Evolutionary conservation across 176 grass and related monocot species (phyloP).

Genomic region (Cymbopogon citratus): DNA sequence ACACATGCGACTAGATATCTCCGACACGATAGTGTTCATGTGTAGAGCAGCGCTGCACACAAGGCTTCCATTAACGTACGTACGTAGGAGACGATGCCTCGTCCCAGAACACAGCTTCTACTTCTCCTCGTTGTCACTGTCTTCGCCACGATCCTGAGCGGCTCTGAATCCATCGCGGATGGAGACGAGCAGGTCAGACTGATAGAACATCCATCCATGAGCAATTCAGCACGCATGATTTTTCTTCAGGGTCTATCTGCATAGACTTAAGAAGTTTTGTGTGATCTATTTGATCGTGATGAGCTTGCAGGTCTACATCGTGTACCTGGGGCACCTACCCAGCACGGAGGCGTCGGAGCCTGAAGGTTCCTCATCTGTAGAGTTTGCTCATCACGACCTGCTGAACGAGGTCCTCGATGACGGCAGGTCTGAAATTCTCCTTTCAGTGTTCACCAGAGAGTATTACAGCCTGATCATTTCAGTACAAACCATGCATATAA

Average conservation of each 20-base stretch:
- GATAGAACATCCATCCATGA: background rate
- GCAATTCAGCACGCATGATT: background rate
- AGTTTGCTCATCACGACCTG: slow-evolving; percentile 11
- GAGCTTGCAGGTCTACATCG: background rate
- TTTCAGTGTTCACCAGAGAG: background rate
- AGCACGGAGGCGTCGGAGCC: background rate
- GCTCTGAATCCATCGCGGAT: background rate
- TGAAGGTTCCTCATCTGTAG: background rate
- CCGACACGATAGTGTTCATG: no score
- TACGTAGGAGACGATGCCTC: background rate
- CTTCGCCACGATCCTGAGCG: background rate
- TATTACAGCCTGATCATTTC: no score
- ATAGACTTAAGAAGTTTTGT: fast-evolving
- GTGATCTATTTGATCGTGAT: background rate
- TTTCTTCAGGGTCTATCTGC: background rate
- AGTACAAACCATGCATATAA: no score
- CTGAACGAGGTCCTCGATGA: background rate
- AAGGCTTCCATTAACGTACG: background rate
- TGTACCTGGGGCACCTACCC: background rate
- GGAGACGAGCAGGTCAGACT: background rate
- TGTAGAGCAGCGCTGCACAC: background rate
- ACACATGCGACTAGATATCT: no score
- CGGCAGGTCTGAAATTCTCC: background rate
- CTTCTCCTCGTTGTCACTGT: background rate
- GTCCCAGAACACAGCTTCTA: background rate